phyloP scores from a whole-genome alignment of 352 stramenopile genomes.

The Globisporangium paroecandrum region DNA sequence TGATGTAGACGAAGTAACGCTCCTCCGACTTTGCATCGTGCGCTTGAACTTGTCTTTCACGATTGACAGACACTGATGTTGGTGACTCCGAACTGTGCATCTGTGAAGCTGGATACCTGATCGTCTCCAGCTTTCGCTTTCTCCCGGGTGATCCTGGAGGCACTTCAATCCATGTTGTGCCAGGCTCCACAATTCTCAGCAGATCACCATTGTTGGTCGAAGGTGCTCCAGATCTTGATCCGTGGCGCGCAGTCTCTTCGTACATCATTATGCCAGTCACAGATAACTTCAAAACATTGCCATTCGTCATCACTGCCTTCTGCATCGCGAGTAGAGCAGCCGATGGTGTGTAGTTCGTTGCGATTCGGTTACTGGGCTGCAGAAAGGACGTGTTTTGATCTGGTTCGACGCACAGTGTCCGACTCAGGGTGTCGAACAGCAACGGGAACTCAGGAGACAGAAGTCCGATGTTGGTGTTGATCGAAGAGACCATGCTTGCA shows the following conservation, averaged over 20 bases:
- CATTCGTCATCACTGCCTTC: slow-evolving; percentile 17
- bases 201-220: not conserved
- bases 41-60: not conserved
- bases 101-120: not conserved
- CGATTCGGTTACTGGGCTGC: slow-evolving; percentile 70
- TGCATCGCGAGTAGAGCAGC: slow-evolving; percentile 42
- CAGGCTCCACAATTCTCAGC: slow-evolving; percentile 1
- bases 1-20: slow-evolving; percentile 60
- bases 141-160: not conserved
- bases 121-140: slow-evolving; percentile 8
- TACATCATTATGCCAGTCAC: slow-evolving; percentile 12
- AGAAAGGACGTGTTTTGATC: slow-evolving; percentile 55
- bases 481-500: too few relatives aligned
- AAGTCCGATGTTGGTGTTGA: not conserved
- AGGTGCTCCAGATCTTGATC: not conserved
- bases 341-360: slow-evolving; percentile 55
- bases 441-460: slow-evolving; percentile 14
- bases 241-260: not conserved
- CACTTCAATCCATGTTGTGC: not conserved
- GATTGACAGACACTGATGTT: not conserved
- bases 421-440: slow-evolving; percentile 65
- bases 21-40: slow-evolving; percentile 30
- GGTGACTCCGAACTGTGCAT: not conserved
- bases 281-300: not conserved
- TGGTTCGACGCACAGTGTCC: slow-evolving; percentile 70